These are phyloP conservation scores for Hortiboletus flavorubellus DNA, from an alignment of 768 basidiomycete species.

Conservation along the genomic window DNA sequence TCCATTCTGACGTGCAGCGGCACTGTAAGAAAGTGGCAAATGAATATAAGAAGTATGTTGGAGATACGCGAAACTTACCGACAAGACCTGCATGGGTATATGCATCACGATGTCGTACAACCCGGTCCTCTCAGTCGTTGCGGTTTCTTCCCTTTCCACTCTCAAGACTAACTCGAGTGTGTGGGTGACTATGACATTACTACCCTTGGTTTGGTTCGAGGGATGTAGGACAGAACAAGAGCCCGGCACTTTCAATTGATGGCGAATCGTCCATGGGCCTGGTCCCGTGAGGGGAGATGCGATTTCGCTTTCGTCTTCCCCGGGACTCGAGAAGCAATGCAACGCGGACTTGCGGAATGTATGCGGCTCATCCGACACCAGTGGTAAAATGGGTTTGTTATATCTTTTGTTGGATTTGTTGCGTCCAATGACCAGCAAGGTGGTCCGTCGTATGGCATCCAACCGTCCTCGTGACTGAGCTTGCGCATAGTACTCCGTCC, in stretches of 20 bases:
- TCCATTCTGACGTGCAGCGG: slow-evolving; percentile 78
- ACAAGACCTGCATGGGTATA: slow-evolving; percentile 82
- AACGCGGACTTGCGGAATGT: slow-evolving; percentile 69
- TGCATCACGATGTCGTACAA: slow-evolving; percentile 86
- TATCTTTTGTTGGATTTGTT: slow-evolving; percentile 40
- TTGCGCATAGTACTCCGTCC: slow-evolving; percentile 74
- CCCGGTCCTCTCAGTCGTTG: slow-evolving; percentile 66
- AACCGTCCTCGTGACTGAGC: slow-evolving; percentile 65
- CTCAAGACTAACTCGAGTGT: slow-evolving; percentile 77
- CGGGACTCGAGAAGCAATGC: slow-evolving; percentile 43
- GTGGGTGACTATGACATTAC: slow-evolving; percentile 75
- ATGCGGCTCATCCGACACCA: slow-evolving; percentile 64
- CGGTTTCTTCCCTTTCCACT: slow-evolving; percentile 68
- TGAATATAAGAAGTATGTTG: background rate
- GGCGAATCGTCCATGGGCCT: slow-evolving; percentile 85
- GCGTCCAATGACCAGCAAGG: slow-evolving; percentile 60
- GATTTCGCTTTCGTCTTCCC: slow-evolving; percentile 52
- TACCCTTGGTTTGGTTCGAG: slow-evolving; percentile 57
- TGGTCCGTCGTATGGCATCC: slow-evolving; percentile 57
- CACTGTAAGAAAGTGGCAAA: slow-evolving; percentile 44
- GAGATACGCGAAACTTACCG: slow-evolving; percentile 47
- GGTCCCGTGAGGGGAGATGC: slow-evolving; percentile 65
- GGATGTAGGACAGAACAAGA: slow-evolving; percentile 63
- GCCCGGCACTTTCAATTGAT: slow-evolving; percentile 63
- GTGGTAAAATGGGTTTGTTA: slow-evolving; percentile 69